Evolutionary conservation across 2,329 filamentous ascomycete species (phyloP).

Genomic region (Ascochyta fabae): DNA sequence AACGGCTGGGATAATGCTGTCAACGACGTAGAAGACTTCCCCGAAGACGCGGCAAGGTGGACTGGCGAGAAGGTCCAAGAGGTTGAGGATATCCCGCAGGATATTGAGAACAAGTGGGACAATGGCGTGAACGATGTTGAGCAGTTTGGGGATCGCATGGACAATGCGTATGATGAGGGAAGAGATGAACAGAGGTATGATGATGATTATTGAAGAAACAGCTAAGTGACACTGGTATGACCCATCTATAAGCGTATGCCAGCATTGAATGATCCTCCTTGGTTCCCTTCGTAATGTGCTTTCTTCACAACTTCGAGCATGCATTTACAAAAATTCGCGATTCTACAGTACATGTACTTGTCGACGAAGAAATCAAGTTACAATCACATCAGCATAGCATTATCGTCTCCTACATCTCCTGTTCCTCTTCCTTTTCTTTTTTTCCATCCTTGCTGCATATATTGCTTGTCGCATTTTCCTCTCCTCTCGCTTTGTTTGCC

Average conservation of each 20-base stretch:
- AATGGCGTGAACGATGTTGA: constrained; percentile 24
- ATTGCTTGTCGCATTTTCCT: neutral
- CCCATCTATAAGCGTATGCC: neutral
- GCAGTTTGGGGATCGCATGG: constrained; percentile 31
- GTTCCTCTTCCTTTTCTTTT: neutral
- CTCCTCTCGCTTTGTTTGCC: constrained; percentile 4
- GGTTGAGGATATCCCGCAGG: constrained; percentile 33
- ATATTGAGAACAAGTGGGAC: constrained; percentile 35
- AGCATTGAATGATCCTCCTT: neutral
- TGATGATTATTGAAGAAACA: constrained; percentile 20
- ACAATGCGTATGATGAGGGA: constrained; percentile 31
- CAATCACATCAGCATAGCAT: neutral
- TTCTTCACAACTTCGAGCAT: too few species aligned
- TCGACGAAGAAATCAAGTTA: neutral
- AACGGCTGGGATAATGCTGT: constrained; percentile 28
- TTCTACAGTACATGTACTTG: too few species aligned
- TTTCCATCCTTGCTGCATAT: neutral
- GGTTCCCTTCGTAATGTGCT: neutral
- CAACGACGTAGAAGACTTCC: constrained; percentile 34
- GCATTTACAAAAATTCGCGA: too few species aligned
- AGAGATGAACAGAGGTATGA: constrained; percentile 34
- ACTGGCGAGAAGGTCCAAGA: constrained; percentile 33
- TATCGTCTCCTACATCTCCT: neutral
- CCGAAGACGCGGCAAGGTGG: constrained; percentile 32
- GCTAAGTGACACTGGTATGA: too few species aligned